phyloP scores from a whole-genome alignment of 2,329 filamentous ascomycete species.

The Colletotrichum costaricense region DNA sequence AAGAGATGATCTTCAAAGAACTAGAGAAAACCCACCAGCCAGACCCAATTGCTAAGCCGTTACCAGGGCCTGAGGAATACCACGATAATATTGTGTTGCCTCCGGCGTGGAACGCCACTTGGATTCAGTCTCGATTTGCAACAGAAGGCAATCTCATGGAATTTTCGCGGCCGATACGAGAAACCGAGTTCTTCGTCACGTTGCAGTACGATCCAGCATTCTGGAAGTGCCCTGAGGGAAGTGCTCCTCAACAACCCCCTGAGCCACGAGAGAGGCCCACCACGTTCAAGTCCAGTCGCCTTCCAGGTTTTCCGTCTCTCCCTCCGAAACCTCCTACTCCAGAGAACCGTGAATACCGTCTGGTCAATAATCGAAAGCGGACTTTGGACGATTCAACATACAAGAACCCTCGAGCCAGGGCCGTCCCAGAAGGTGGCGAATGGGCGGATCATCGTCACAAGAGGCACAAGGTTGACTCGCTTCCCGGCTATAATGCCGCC shows the following conservation, averaged over 20 bases:
- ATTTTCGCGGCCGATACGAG: slow-evolving; percentile 54
- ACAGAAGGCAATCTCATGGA: slow-evolving; percentile 54
- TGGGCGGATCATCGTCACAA: slow-evolving; percentile 17
- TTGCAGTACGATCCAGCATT: slow-evolving; percentile 59
- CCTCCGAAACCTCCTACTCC: slow-evolving; percentile 28
- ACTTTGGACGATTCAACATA: slow-evolving; percentile 26
- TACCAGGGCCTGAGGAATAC: slow-evolving; percentile 50
- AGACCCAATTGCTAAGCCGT: slow-evolving; percentile 60
- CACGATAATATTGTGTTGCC: slow-evolving; percentile 59
- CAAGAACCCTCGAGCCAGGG: neutral
- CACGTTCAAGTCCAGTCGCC: slow-evolving; percentile 27
- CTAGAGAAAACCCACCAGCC: slow-evolving; percentile 46
- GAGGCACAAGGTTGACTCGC: slow-evolving; percentile 18
- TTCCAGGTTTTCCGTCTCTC: slow-evolving; percentile 29
- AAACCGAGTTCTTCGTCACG: slow-evolving; percentile 51
- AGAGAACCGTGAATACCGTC: slow-evolving; percentile 18
- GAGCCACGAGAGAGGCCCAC: slow-evolving; percentile 16
- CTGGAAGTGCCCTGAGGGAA: slow-evolving; percentile 32
- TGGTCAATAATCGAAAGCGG: slow-evolving; percentile 20
- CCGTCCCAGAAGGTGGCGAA: neutral
- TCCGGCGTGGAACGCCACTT: slow-evolving; percentile 54
- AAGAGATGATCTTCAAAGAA: slow-evolving; percentile 51
- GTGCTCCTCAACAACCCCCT: neutral
- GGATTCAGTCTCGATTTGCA: slow-evolving; percentile 57
- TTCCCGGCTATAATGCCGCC: neutral